Base-by-base conservation (phyloP, 768 basidiomycete genomes). In the Russula sp. region DNA sequence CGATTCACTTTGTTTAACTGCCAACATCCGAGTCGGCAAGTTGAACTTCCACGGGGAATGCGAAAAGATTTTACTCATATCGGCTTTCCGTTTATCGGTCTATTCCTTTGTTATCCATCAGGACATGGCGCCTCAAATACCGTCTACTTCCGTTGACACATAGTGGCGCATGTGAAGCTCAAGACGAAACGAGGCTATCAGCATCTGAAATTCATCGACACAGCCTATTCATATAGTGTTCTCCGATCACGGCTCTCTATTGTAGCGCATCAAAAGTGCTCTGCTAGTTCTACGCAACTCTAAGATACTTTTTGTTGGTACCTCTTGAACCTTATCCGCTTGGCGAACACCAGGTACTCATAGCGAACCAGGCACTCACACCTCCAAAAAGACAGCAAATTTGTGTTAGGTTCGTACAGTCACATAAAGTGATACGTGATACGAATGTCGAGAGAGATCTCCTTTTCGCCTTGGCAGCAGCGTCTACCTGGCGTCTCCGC, bases 401-500 rank as follows among this genome's bases (percentile, higher is more conserved):
- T 46, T 13, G 11, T 6, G 28, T 30, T 30, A 30, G 38, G 44
- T 24, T 34, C n/a, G 28, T 22, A 24, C 26, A 42, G 52, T 16
- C 53, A 64, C 51, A 4, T 32, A 54, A 48, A 13, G 9, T 32
- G 32, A 54, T 34, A 16, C 14, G 16, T 38, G 36, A 36, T 36
- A 38, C 20, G 10, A 26, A n/a, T n/a, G 18, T 44, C 4, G 57
- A 49, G 46, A 20, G 14, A 6, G 5, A 14, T 3, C 38, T 28
- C 18, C 54, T 30, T 62, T 49, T 18, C 5, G 13, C 20, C 28
- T 56, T 22, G 40, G 24, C 13, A 34, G 51, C 30, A 42, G 52
- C 40, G 24, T 34, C 22, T 34, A 30, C 36, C 42, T 58, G 32
- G 30, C 24, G 40, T 60, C 58, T 52, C 63, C 58, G 58, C 58